Evolutionary conservation across 257 asterid species (phyloP).

Genomic region (Solanum pinnatisectum): DNA sequence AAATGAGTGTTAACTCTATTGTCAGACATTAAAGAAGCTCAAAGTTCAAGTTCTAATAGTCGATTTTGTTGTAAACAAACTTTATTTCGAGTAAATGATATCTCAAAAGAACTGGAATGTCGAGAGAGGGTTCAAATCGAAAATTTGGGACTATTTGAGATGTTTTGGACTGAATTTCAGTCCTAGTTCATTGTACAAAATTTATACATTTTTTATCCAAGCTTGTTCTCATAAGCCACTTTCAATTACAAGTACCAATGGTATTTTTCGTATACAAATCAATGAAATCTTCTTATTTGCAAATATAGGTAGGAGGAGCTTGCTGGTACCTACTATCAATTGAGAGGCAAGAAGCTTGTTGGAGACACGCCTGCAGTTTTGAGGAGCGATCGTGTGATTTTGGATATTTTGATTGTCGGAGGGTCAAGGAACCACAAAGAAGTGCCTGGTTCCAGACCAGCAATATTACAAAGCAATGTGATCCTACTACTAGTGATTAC

Average conservation of each 20-base stretch:
- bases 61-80: neutral
- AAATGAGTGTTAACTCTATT: neutral
- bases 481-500: slow-evolving; percentile 32
- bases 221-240: neutral
- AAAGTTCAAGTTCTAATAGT: neutral
- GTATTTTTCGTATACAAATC: neutral
- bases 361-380: slow-evolving; percentile 58
- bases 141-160: neutral
- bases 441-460: slow-evolving; percentile 58
- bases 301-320: slow-evolving; percentile 70
- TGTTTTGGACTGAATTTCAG: neutral
- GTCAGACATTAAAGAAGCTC: neutral
- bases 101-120: neutral
- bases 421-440: slow-evolving; percentile 32
- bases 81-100: neutral
- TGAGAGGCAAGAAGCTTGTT: slow-evolving; percentile 94
- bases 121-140: neutral
- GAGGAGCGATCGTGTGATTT: slow-evolving; percentile 42
- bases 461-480: slow-evolving; percentile 51
- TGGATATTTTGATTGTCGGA: slow-evolving; percentile 54
- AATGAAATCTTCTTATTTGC: too few species aligned
- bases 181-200: neutral
- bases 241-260: neutral
- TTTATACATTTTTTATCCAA: too few species aligned
- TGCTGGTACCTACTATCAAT: slow-evolving; percentile 87